Evolutionary conservation across 108 stramenopile genomes (phyloP), one percentile per base, ranked within the genome.

Genomic region (Bacterosira constricta): DNA sequence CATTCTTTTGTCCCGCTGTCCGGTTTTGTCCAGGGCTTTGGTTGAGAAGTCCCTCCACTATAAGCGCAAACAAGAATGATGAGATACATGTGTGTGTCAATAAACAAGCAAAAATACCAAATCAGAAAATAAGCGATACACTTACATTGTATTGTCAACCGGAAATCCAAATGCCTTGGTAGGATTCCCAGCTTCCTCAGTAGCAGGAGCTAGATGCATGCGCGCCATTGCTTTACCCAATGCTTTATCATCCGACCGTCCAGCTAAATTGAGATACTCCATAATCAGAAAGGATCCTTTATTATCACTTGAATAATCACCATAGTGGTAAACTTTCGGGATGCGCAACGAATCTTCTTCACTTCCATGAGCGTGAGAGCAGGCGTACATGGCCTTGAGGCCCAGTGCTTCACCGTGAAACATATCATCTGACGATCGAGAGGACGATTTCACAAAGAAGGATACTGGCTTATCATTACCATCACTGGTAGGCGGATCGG

Each of bases 401-500:
- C 84, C 84, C 6, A 82, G 39, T n/a, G 84, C 84, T 37, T 85
- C 84, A 3, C 84, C 84, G 17, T 66, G 52, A 29, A 85, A 85
- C 84, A 82, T 85, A 9, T 82, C 81, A 21, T 69, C 34, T 4
- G 26, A 55, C 6, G 50, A 49, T 44, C 69, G 63, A 13, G 71
- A 67, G 0, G 80, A 73, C 13, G 57, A 65, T 59, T 85, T 85
- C 63, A 85, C 84, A 34, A 85, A 85, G 71, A 82, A 85, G 10
- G 77, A 72, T n/a, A 73, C 61, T 3, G 58, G 30, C 26, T 35
- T 56, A 0, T 55, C 53, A 21, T 62, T 34, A 4, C n/a, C 30
- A 17, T 62, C 38, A 1, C 36, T 57, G 29, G 4, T 15, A 6
- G 79, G 79, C 0, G 77, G 77, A 44, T 84, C 35, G 17, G 74